Conservation (phyloP, 139 green algal species). For the Chlamydomonas applanata region DNA sequence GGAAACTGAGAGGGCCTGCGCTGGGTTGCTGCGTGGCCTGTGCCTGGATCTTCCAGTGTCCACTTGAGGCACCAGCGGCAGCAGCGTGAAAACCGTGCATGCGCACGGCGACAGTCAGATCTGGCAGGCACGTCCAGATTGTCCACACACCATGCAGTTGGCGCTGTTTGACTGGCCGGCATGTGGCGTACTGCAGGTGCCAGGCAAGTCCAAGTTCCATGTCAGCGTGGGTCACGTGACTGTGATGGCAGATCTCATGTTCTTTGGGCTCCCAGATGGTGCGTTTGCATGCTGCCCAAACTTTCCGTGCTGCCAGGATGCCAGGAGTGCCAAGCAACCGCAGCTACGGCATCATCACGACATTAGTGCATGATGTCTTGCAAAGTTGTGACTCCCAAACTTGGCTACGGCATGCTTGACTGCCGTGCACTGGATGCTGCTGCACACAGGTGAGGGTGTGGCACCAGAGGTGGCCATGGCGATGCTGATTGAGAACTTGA, state of each 20-base stretch:
- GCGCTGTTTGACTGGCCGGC: no score
- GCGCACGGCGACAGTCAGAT: no score
- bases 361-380: no score
- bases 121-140: no score
- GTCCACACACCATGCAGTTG: no score
- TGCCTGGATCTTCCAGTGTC: no score
- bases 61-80: no score
- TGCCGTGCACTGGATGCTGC: not conserved
- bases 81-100: no score
- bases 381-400: no score
- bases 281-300: not conserved
- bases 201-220: slow-evolving; percentile 72
- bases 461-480: slow-evolving; percentile 20
- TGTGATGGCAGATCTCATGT: slow-evolving; percentile 76
- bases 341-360: not conserved
- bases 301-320: not conserved
- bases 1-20: no score
- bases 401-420: not conserved
- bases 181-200: no score
- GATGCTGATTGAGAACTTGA: slow-evolving; percentile 38
- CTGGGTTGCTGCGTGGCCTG: no score
- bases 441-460: slow-evolving; percentile 12
- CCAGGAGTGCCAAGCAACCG: not conserved
- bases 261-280: slow-evolving; percentile 71
- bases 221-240: slow-evolving; percentile 80